phyloP scores from a whole-genome alignment of 2,329 filamentous ascomycete genomes.

The Canariomyces notabilis region DNA sequence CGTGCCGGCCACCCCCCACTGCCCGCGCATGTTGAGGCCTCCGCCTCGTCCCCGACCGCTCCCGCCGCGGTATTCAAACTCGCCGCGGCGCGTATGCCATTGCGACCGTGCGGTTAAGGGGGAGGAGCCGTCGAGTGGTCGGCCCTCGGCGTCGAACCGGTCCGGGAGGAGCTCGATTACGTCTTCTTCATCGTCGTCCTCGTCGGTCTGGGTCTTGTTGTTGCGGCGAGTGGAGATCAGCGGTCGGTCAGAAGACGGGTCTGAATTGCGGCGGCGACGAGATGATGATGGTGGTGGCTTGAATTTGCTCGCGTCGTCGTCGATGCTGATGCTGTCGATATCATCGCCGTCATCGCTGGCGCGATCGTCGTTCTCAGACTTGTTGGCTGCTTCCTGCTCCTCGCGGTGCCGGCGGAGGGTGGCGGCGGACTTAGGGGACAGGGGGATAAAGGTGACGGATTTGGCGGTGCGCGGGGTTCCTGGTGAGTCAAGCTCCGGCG shows the following conservation, averaged over 20 bases:
- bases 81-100: slow-evolving; percentile 37
- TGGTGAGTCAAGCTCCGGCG: slow-evolving; percentile 6
- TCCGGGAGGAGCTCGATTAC: slow-evolving; percentile 42
- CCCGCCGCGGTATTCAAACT: slow-evolving; percentile 40
- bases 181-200: slow-evolving; percentile 34
- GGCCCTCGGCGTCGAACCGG: slow-evolving; percentile 43
- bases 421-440: slow-evolving; percentile 45
- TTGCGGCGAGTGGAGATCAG: slow-evolving; percentile 23
- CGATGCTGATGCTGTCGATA: too few relatives aligned
- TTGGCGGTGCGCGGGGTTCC: slow-evolving; percentile 29
- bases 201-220: slow-evolving; percentile 23
- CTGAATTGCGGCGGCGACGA: slow-evolving; percentile 31
- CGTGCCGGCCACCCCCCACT: slow-evolving; percentile 43
- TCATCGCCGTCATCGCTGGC: too few relatives aligned
- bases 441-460: slow-evolving; percentile 43
- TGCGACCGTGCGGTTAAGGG: slow-evolving; percentile 6
- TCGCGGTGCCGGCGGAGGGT: slow-evolving; percentile 40
- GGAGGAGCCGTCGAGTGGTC: slow-evolving; percentile 31
- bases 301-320: slow-evolving; percentile 9
- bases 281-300: too few relatives aligned
- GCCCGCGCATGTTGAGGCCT: slow-evolving; percentile 36
- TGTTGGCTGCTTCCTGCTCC: slow-evolving; percentile 27
- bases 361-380: slow-evolving; percentile 12
- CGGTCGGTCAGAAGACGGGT: slow-evolving; percentile 32
- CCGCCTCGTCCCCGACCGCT: slow-evolving; percentile 13